Base-by-base conservation (phyloP, 2,329 filamentous ascomycete genomes). In the Ophiocordyceps camponoti-saundersi region DNA sequence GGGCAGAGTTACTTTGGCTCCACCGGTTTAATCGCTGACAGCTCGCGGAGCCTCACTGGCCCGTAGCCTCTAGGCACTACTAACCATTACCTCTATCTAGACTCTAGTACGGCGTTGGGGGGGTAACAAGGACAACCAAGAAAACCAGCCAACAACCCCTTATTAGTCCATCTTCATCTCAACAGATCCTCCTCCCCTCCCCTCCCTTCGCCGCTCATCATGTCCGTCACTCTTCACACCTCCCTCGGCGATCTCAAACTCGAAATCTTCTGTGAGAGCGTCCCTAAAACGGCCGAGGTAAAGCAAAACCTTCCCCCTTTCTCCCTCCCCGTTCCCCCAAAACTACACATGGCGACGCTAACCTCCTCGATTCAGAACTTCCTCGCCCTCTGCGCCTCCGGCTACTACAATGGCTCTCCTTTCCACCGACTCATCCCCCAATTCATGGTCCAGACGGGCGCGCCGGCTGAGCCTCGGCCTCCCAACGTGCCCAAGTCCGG, bases 251-350 rank as follows among this genome's bases (percentile, higher is more conserved):
- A 92, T 65, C 74, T 98, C 61, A 98, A 96, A 68, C 77, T 96
- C 56, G 92, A 96, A 65, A 72, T 98, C 54, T 96, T 95, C 68
- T 96, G 90, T 69, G 87, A 95, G 63, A 82, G 85, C 55, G 87
- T 94, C 30, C 92, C 92, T 51, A 89, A 90, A 63, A 95, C 92
- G 0, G 83, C 88, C 52, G 85, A 95, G 68, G 82, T 82, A 67
- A 48, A 20, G 30, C 26, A 21, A 36, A 6, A 16, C 13, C 26
- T 34, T 3, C n/a, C n/a, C n/a, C n/a, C n/a, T n/a, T 12, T 16
- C 43, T 10, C 11, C 6, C n/a, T 10, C n/a, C 13, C 2, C 18
- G 7, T 39, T 4, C 11, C 32, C 3, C 11, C 32, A 12, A 13
- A 34, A 4, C 5, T 36, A 36, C 32, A 15, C 7, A 20, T 7